Percentiles rank a stretch among this genome's conserved stretches.
Conservation (phyloP, 75 land plant species). For the Pinus tabuliformis region DNA sequence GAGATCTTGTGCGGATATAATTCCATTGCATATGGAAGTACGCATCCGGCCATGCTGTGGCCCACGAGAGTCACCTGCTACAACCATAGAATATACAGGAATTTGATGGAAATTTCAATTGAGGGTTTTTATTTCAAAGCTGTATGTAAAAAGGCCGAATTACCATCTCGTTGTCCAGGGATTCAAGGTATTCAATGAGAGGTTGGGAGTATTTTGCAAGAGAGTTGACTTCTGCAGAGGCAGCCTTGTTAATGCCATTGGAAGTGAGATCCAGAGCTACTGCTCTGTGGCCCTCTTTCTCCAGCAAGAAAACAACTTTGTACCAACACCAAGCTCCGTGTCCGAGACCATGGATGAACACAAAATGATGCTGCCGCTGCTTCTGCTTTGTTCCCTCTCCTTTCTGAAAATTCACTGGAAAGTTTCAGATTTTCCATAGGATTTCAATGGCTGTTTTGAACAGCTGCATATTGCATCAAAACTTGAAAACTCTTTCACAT, state of each 20-base stretch:
- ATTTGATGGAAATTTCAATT: too few species aligned
- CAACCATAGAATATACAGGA: too few species aligned
- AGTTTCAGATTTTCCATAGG: too few species aligned
- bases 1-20: slow-evolving; percentile 17
- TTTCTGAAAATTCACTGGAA: too few species aligned
- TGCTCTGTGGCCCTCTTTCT: slow-evolving; percentile 21
- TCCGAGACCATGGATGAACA: slow-evolving; percentile 37
- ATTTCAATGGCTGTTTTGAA: too few species aligned
- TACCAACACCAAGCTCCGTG: slow-evolving; percentile 61
- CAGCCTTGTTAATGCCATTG: slow-evolving; percentile 2
- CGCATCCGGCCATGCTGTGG: slow-evolving; percentile 29
- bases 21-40: slow-evolving; percentile 21
- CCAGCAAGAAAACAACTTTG: slow-evolving; percentile 19
- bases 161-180: neutral
- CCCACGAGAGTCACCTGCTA: slow-evolving; percentile 29
- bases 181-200: slow-evolving; percentile 13
- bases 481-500: too few species aligned
- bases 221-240: slow-evolving; percentile 3
- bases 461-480: too few species aligned
- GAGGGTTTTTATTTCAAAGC: too few species aligned
- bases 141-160: too few species aligned
- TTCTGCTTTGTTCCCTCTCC: too few species aligned
- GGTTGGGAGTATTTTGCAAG: slow-evolving; percentile 10
- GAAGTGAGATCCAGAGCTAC: slow-evolving; percentile 23
- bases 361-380: slow-evolving; percentile 19